A percentile compares a stretch with the other conserved stretches of the same genome.
These are phyloP conservation scores for Cenchrus purpureus DNA, from an alignment of 176 grass and related monocot species.

Conservation along the genomic window DNA sequence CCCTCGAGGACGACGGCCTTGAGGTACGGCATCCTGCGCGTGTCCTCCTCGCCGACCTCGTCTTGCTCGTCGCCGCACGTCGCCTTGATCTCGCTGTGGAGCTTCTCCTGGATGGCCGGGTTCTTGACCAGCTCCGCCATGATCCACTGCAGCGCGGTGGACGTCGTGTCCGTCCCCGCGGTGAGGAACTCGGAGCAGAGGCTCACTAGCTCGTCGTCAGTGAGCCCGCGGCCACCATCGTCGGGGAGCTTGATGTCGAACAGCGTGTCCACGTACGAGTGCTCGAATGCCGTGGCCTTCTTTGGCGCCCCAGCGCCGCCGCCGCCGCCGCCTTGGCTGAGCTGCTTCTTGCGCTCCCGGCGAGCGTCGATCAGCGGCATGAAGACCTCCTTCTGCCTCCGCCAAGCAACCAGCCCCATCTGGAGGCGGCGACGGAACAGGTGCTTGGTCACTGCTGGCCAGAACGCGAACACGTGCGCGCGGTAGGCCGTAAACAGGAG, in stretches of 20 bases:
- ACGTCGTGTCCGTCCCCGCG: no score
- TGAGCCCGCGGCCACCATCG: not conserved
- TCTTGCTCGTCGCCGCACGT: no score
- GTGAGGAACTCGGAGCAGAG: no score
- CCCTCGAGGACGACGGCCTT: no score
- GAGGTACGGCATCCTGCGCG: no score
- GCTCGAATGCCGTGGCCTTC: constrained; percentile 15
- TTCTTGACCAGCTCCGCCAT: no score
- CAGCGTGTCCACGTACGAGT: constrained; percentile 65
- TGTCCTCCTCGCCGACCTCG: no score
- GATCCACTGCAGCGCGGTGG: no score
- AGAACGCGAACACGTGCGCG: constrained; percentile 43
- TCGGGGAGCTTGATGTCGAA: constrained; percentile 47
- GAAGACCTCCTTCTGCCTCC: constrained; percentile 39
- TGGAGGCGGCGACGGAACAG: constrained; percentile 42
- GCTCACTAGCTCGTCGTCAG: no score
- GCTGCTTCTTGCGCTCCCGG: constrained; percentile 32
- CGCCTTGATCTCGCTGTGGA: no score
- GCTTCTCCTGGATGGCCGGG: no score
- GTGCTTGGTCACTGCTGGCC: constrained; percentile 40
- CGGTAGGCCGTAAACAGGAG: not conserved
- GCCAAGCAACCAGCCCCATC: not conserved
- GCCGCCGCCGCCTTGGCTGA: not conserved
- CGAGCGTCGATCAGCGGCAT: constrained; percentile 51
- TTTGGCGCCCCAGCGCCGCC: not conserved